Percentiles rank a stretch among this genome's conserved stretches.
These are phyloP conservation scores for Mucor sp. DNA, from an alignment of 371 early-diverging fungal genomes.

Conservation along the genomic window DNA sequence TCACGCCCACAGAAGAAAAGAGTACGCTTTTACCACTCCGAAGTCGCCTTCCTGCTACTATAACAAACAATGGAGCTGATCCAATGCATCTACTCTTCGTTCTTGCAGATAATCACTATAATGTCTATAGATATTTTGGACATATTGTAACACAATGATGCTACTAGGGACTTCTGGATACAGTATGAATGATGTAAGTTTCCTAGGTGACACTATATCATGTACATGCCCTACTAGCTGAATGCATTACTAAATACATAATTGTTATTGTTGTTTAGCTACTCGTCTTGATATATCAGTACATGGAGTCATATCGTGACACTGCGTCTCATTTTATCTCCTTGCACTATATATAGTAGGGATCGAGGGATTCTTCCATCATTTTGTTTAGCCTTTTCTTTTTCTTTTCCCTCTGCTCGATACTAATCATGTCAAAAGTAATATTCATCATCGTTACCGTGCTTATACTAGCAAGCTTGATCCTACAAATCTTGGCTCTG, in stretches of 20 bases:
- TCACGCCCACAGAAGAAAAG: too few species aligned
- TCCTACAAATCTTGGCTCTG: slow-evolving; percentile 18
- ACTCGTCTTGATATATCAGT: not conserved
- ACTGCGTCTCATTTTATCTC: not conserved
- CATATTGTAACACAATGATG: not conserved
- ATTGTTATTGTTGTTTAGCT: not conserved
- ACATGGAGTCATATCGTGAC: not conserved
- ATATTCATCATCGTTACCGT: slow-evolving; percentile 6
- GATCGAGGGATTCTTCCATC: not conserved
- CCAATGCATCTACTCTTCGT: not conserved
- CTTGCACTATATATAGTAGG: not conserved
- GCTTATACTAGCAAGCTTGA: slow-evolving; percentile 23
- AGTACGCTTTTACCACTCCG: not conserved
- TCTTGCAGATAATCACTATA: not conserved
- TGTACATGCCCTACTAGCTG: not conserved
- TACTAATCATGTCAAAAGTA: slow-evolving; percentile 3
- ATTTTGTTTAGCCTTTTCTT: not conserved
- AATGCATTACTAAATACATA: not conserved
- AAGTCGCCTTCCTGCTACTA: not conserved
- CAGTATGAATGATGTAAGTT: not conserved
- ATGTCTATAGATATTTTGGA: not conserved
- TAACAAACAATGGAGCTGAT: not conserved
- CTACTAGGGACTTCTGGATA: not conserved
- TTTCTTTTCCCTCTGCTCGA: not conserved
- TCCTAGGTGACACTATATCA: not conserved